These are phyloP conservation scores for Porphyridium purpureum DNA, from an alignment of 23 red algal genomes.

Conservation along the genomic window DNA sequence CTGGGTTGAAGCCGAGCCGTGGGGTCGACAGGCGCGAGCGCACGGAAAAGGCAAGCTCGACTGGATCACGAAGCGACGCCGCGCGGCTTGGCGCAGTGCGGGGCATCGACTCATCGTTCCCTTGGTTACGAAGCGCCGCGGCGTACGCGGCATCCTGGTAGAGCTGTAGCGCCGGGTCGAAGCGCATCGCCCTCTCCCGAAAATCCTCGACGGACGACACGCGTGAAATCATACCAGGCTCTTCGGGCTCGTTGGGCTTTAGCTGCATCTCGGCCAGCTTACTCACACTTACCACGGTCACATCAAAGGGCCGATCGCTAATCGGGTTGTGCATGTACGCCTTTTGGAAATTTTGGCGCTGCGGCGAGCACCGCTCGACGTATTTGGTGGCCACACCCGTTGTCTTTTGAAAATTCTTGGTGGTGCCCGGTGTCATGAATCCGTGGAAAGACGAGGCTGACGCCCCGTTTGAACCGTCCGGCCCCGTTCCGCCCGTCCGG, in stretches of 20 bases:
- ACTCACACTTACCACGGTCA: slow-evolving; percentile 75
- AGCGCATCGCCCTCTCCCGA: slow-evolving; percentile 3
- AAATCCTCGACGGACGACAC: slow-evolving; percentile 71
- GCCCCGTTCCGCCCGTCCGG: no score
- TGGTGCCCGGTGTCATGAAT: slow-evolving; percentile 41
- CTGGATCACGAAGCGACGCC: slow-evolving; percentile 21
- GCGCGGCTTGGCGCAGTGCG: slow-evolving; percentile 40
- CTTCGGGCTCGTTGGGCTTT: slow-evolving; percentile 5
- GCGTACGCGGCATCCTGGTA: slow-evolving; percentile 53
- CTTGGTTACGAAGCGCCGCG: slow-evolving; percentile 13
- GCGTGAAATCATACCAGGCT: slow-evolving; percentile 53
- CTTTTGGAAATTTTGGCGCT: slow-evolving; percentile 13
- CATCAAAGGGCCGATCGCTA: slow-evolving; percentile 69
- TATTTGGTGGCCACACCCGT: slow-evolving; percentile 52
- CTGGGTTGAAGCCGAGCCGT: slow-evolving; percentile 62
- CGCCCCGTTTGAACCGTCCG: no score
- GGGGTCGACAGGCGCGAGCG: slow-evolving; percentile 63
- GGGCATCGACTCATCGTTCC: slow-evolving; percentile 41
- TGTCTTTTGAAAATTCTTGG: slow-evolving; percentile 30
- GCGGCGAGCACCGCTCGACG: slow-evolving; percentile 25
- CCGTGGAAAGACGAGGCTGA: no score
- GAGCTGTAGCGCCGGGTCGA: slow-evolving; percentile 19
- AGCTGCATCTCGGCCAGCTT: slow-evolving; percentile 14
- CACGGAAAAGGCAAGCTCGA: slow-evolving; percentile 59
- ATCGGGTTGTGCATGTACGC: slow-evolving; percentile 79